These are phyloP conservation scores for Penicillium pancosmium DNA, from an alignment of 495 filamentous ascomycete genomes.

Conservation along the genomic window DNA sequence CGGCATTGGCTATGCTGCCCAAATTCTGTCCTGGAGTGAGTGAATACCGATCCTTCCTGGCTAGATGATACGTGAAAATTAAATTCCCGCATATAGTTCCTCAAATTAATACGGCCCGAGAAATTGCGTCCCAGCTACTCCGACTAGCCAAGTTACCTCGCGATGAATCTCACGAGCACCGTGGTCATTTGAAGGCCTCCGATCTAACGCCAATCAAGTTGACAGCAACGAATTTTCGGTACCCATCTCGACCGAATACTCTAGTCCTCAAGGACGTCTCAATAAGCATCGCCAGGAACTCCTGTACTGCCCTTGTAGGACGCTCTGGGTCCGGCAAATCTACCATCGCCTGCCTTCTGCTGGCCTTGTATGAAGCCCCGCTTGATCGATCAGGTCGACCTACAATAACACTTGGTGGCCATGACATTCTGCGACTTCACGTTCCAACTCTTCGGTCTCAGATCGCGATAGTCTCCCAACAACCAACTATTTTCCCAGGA, in stretches of 20 bases:
- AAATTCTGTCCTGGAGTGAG: conserved; percentile 65
- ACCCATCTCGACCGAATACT: conserved; percentile 60
- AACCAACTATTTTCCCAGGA: conserved; percentile 73
- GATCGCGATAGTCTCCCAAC: conserved; percentile 78
- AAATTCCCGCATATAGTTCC: conserved; percentile 54
- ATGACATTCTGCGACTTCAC: conserved; percentile 59
- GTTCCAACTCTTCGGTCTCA: conserved; percentile 65
- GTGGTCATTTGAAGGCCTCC: conserved; percentile 44
- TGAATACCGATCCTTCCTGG: background rate
- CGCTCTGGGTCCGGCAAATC: conserved; percentile 87
- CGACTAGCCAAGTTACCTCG: conserved; percentile 65
- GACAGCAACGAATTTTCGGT: conserved; percentile 64
- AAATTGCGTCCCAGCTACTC: conserved; percentile 73
- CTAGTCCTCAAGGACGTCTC: conserved; percentile 60
- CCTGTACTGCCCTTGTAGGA: conserved; percentile 76
- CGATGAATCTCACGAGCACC: conserved; percentile 59
- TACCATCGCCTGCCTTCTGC: conserved; percentile 75
- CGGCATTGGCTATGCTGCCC: conserved; percentile 70
- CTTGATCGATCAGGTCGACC: conserved; percentile 19
- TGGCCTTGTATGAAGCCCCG: conserved; percentile 62
- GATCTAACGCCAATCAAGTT: conserved; percentile 64
- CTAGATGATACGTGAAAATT: background rate
- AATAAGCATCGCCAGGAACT: conserved; percentile 59
- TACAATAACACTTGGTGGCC: conserved; percentile 57
- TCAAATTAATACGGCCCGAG: conserved; percentile 72